Conservation (phyloP, 2,329 filamentous ascomycete genomes). For the Arthrinium phaeospermum region DNA sequence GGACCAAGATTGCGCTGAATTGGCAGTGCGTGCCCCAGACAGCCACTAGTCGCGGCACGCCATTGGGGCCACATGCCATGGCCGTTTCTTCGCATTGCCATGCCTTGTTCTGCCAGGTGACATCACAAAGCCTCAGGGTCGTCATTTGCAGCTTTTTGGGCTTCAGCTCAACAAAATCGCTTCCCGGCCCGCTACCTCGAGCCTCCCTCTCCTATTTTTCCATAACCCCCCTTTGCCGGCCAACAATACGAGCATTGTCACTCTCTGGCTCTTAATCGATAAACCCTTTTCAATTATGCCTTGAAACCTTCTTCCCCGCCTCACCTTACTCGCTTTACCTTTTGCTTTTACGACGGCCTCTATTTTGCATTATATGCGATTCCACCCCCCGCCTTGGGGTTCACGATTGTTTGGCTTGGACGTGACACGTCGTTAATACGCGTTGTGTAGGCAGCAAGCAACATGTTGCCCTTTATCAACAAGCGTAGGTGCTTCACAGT, state of each 20-base stretch:
- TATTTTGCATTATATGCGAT: not conserved
- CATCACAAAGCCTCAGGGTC: conserved; percentile 12
- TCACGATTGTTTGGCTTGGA: not conserved
- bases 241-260: not conserved
- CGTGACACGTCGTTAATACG: not conserved
- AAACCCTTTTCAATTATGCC: conserved; percentile 9
- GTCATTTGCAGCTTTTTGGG: conserved; percentile 12
- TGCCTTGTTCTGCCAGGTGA: conserved; percentile 15
- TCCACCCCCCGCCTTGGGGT: not conserved
- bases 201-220: not conserved
- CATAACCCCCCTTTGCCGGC: not conserved
- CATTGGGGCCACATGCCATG: conserved; percentile 8
- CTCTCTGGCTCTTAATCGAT: not conserved
- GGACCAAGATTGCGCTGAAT: not conserved
- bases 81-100: not conserved
- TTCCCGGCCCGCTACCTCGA: not conserved
- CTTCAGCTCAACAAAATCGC: conserved; percentile 16
- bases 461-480: conserved; percentile 26
- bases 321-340: not conserved
- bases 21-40: not conserved
- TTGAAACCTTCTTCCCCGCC: conserved; percentile 6
- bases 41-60: conserved; percentile 6
- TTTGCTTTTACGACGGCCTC: not conserved
- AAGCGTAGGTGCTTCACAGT: conserved; percentile 20
- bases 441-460: conserved; percentile 19